Evolutionary conservation across 2,329 filamentous ascomycete genomes (phyloP).

Genomic region (Polychaeton citri): DNA sequence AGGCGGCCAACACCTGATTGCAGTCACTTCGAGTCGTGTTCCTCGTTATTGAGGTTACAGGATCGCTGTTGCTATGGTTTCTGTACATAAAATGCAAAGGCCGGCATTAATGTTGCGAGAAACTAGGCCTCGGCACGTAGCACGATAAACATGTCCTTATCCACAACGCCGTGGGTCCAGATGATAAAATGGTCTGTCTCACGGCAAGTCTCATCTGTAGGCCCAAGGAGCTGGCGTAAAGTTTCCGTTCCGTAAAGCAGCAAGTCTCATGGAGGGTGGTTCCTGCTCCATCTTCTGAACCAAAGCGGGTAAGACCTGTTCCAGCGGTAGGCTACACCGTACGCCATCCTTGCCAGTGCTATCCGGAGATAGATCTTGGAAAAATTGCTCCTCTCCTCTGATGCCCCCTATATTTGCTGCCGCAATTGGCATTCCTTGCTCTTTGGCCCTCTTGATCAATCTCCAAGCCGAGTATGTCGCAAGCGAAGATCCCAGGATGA

Average conservation of each 20-base stretch:
- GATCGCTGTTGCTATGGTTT: too few species aligned
- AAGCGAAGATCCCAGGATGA: conserved; percentile 78
- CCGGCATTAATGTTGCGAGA: too few species aligned
- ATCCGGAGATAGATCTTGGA: conserved; percentile 39
- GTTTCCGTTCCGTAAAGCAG: conserved; percentile 1
- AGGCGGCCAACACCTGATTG: too few species aligned
- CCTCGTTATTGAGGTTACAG: too few species aligned
- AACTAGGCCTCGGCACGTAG: too few species aligned
- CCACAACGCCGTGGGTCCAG: too few species aligned
- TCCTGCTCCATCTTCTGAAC: conserved; percentile 13
- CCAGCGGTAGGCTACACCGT: conserved; percentile 27
- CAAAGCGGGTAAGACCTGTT: conserved; percentile 24
- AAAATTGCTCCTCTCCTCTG: conserved; percentile 63
- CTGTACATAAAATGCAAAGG: too few species aligned
- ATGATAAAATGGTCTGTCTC: too few species aligned
- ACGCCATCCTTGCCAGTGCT: conserved; percentile 25
- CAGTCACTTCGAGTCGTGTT: too few species aligned
- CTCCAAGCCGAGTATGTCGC: conserved; percentile 95
- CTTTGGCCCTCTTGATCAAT: conserved; percentile 68
- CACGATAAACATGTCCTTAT: too few species aligned
- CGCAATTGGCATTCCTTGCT: conserved; percentile 71
- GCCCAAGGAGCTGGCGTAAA: conserved; percentile 9
- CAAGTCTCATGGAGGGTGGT: neutral
- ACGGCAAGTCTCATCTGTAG: conserved; percentile 1
- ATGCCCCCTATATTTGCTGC: conserved; percentile 81